phyloP scores from a whole-genome alignment of 768 basidiomycete species.

The Astraeus odoratus region DNA sequence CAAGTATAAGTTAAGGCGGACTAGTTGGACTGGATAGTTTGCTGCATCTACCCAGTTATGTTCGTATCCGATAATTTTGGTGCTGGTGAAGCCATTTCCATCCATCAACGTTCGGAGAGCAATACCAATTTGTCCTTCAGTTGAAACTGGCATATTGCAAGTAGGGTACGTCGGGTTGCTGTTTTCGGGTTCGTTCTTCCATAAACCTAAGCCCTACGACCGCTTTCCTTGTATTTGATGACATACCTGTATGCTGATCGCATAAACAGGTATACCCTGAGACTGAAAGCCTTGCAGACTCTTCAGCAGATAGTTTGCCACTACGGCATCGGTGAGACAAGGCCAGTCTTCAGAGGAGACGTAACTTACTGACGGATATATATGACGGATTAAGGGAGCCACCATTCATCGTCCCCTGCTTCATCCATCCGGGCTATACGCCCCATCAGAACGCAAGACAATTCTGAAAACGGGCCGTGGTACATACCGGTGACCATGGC shows the following conservation, averaged over 20 bases:
- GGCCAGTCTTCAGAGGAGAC: not conserved
- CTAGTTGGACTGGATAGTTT: slow-evolving; percentile 53
- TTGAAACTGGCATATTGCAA: slow-evolving; percentile 43
- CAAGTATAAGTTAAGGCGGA: slow-evolving; percentile 15
- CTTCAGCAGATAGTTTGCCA: slow-evolving; percentile 68
- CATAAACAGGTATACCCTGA: slow-evolving; percentile 55
- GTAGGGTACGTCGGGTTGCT: slow-evolving; percentile 66
- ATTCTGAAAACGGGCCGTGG: no score
- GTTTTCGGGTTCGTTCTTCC: slow-evolving; percentile 48
- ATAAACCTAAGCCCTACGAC: not conserved
- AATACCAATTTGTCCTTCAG: slow-evolving; percentile 54
- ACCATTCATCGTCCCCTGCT: slow-evolving; percentile 58
- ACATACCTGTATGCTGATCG: slow-evolving; percentile 48
- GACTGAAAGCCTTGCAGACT: slow-evolving; percentile 60
- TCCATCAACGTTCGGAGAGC: slow-evolving; percentile 53
- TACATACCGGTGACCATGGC: slow-evolving; percentile 70
- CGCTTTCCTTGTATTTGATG: not conserved
- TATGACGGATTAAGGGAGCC: slow-evolving; percentile 50
- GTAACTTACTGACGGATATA: slow-evolving; percentile 39
- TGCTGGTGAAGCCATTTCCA: slow-evolving; percentile 49
- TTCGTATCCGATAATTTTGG: slow-evolving; percentile 62
- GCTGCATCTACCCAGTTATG: slow-evolving; percentile 72
- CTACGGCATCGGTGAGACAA: slow-evolving; percentile 28
- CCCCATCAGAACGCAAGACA: not conserved
- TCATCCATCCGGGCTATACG: slow-evolving; percentile 73